phyloP scores from a whole-genome alignment of 345 rosid genomes.

The Ceriops zippeliana region DNA sequence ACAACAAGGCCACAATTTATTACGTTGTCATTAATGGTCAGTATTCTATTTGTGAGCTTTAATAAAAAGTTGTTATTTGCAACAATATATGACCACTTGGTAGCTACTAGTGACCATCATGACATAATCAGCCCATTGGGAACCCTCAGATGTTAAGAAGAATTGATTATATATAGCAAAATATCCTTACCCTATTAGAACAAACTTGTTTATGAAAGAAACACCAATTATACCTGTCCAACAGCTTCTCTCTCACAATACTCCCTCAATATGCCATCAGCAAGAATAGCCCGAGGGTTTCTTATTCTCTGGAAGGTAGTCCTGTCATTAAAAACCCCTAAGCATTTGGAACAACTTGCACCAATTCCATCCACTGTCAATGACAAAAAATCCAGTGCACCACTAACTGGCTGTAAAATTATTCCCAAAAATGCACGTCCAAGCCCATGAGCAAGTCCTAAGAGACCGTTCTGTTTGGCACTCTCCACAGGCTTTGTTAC shows the following conservation, averaged over 20 bases:
- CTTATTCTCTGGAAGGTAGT: constrained; percentile 66
- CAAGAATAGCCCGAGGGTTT: constrained; percentile 83
- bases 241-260: constrained; percentile 85
- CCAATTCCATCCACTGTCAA: constrained; percentile 94
- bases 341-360: constrained; percentile 87
- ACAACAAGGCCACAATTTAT: too few species aligned
- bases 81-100: too few species aligned
- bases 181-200: too few species aligned
- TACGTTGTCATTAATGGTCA: too few species aligned
- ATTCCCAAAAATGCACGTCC: constrained; percentile 85
- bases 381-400: constrained; percentile 93
- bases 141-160: too few species aligned
- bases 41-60: too few species aligned
- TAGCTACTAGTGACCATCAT: too few species aligned
- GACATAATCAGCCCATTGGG: too few species aligned
- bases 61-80: too few species aligned
- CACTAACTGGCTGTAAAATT: constrained; percentile 89
- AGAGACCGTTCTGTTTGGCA: constrained; percentile 78
- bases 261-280: constrained; percentile 73
- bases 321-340: constrained; percentile 67
- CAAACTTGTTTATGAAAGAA: constrained; percentile 3
- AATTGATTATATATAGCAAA: too few species aligned
- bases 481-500: constrained; percentile 93
- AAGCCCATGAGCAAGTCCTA: constrained; percentile 94
- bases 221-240: constrained; percentile 62